Evolutionary conservation across 495 filamentous ascomycete genomes (phyloP).

Genomic region (Wilcoxina mikolae): DNA sequence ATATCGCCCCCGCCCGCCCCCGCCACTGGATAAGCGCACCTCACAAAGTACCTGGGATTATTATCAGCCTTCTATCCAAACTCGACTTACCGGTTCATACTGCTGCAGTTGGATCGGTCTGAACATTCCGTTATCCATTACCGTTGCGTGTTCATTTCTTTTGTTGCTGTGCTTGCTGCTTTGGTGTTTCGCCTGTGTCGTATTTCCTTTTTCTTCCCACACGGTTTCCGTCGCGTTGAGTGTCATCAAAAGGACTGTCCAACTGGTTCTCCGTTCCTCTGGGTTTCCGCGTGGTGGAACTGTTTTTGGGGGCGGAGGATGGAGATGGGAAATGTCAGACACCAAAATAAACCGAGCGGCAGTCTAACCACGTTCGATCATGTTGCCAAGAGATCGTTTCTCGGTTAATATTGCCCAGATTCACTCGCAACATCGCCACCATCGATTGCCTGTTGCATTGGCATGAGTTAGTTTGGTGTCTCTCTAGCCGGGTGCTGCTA

Average conservation of each 20-base stretch:
- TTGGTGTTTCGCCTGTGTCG: not conserved
- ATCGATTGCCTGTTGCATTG: not conserved
- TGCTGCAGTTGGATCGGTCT: not conserved
- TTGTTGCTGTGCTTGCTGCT: not conserved
- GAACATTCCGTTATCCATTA: not conserved
- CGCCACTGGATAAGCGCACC: not conserved
- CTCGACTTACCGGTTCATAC: not conserved
- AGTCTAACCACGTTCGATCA: not conserved
- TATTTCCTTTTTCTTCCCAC: not conserved
- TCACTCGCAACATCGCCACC: not conserved
- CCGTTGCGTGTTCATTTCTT: not conserved
- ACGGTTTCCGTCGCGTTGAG: not conserved
- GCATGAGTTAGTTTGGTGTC: not conserved
- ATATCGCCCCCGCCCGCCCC: not conserved
- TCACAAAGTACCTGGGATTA: not conserved
- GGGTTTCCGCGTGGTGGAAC: not conserved
- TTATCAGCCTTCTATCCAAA: not conserved
- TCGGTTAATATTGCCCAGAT: constrained; percentile 5
- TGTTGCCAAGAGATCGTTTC: constrained; percentile 5
- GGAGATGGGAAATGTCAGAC: not conserved
- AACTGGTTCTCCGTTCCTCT: not conserved
- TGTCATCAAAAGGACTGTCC: too few species aligned
- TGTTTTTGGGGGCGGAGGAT: not conserved
- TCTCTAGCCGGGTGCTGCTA: not conserved
- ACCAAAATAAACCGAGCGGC: not conserved